These are phyloP conservation scores for Tuber magnatum DNA, from an alignment of 495 filamentous ascomycete genomes.

Conservation along the genomic window DNA sequence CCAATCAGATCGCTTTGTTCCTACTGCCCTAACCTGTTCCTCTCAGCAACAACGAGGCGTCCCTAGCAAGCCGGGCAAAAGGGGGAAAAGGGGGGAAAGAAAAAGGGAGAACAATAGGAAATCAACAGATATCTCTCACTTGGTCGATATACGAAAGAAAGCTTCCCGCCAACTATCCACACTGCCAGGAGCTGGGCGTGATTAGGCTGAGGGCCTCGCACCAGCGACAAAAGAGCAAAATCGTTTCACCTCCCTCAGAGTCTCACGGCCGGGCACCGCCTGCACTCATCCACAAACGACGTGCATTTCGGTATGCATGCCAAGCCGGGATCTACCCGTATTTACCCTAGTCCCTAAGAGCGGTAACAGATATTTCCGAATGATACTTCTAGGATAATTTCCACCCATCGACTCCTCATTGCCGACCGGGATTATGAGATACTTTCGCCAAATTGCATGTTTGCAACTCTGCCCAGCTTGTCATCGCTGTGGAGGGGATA, in stretches of 20 bases:
- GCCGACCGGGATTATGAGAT: neutral
- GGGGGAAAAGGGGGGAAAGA: neutral
- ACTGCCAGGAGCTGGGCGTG: neutral
- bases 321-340: slow-evolving; percentile 2
- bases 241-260: neutral
- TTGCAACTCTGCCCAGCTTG: neutral
- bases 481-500: neutral
- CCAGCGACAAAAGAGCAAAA: neutral
- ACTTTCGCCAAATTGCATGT: neutral
- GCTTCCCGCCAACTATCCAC: neutral
- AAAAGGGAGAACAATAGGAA: neutral
- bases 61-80: neutral
- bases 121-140: neutral
- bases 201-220: neutral
- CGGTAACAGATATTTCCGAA: no score
- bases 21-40: neutral
- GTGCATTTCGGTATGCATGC: neutral
- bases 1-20: neutral
- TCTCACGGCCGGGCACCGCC: neutral
- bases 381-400: neutral
- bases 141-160: neutral
- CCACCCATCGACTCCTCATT: neutral
- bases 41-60: neutral
- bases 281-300: neutral
- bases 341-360: neutral